These are phyloP conservation scores for Olyra latifolia DNA, from an alignment of 176 grass and related monocot species.

Conservation along the genomic window DNA sequence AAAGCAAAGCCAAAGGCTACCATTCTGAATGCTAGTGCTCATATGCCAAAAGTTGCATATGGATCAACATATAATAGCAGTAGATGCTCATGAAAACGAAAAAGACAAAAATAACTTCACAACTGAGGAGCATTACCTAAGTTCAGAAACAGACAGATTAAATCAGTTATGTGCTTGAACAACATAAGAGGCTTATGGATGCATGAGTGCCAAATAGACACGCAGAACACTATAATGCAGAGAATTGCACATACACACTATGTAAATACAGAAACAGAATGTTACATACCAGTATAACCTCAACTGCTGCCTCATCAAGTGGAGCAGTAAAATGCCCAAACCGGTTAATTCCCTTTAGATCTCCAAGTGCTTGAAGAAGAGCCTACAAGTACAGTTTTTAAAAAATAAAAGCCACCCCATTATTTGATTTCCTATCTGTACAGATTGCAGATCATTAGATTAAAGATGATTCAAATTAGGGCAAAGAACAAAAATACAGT, in stretches of 20 bases:
- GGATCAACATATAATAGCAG: neutral
- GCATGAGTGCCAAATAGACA: constrained; percentile 15
- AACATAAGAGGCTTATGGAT: neutral
- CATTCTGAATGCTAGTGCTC: neutral
- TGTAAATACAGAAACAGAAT: constrained; percentile 3
- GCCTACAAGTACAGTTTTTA: constrained; percentile 48
- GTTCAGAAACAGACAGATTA: neutral
- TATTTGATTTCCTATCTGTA: neutral
- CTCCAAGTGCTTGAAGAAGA: constrained; percentile 91
- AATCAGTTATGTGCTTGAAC: neutral
- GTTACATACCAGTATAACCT: constrained; percentile 79
- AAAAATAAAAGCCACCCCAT: neutral
- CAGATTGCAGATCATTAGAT: neutral
- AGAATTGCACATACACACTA: constrained; percentile 3
- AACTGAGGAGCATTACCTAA: neutral
- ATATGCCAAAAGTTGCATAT: neutral
- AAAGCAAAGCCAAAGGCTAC: neutral
- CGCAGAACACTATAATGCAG: neutral
- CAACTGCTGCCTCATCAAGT: constrained; percentile 86
- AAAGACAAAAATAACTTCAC: neutral
- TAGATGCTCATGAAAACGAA: neutral
- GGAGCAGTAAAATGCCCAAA: constrained; percentile 94
- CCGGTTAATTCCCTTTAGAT: constrained; percentile 81
- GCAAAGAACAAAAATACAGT: neutral
- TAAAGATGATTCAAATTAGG: neutral